These are phyloP conservation scores for Syzygium grande DNA, from an alignment of 345 rosid genomes.

Conservation along the genomic window DNA sequence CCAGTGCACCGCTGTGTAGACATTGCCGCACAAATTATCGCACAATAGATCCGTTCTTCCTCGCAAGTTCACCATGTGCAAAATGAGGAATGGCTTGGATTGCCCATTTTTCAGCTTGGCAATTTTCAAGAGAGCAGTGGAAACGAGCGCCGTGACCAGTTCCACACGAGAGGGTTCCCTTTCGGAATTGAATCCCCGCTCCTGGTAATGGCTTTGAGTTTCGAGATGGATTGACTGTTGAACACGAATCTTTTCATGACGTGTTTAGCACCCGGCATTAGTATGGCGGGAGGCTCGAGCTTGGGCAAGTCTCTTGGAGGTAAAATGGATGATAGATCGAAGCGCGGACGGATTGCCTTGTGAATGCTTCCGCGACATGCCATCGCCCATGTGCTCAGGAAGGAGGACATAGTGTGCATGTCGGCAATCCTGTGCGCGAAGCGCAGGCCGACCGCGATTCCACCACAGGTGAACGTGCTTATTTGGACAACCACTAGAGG, in stretches of 20 bases:
- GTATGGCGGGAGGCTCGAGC: no score
- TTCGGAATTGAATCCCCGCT: no score
- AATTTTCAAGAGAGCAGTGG: no score
- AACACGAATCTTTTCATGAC: no score
- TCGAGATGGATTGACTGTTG: no score
- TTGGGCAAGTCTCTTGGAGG: neutral
- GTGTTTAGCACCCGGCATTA: no score
- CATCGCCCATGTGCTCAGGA: constrained; percentile 14
- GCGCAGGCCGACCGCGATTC: constrained; percentile 10
- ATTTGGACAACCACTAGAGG: constrained; percentile 7
- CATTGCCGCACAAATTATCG: neutral
- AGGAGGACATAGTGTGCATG: neutral
- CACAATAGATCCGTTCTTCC: neutral
- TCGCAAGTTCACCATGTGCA: no score
- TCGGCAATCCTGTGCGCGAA: constrained; percentile 14
- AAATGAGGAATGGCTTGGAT: no score
- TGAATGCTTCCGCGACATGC: neutral
- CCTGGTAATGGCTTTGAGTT: no score
- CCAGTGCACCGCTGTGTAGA: neutral
- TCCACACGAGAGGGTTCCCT: no score
- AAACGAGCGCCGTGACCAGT: no score
- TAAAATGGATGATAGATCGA: neutral
- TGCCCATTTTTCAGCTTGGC: no score
- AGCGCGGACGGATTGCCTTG: neutral
- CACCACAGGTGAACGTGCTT: constrained; percentile 13